Conservation (phyloP, 2,329 filamentous ascomycete species). For the Nemania sp. region DNA sequence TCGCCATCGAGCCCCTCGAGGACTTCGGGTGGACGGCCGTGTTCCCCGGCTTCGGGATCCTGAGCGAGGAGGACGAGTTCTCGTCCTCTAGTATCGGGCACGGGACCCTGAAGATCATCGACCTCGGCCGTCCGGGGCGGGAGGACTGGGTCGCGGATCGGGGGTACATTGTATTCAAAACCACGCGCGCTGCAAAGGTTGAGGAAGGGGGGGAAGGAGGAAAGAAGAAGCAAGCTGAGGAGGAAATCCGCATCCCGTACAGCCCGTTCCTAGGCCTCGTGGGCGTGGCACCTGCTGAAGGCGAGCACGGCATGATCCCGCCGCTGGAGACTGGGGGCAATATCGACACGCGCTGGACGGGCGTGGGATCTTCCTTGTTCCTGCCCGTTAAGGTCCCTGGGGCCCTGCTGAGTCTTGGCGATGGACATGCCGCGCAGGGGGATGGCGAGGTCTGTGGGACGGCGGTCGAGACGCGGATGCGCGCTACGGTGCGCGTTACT, state of each 20-base stretch:
- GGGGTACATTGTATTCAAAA: constrained; percentile 57
- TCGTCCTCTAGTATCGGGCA: constrained; percentile 29
- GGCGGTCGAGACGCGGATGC: constrained; percentile 67
- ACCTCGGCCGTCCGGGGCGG: constrained; percentile 62
- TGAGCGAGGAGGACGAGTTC: constrained; percentile 44
- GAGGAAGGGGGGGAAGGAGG: not conserved
- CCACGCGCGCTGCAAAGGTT: not conserved
- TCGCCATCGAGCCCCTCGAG: constrained; percentile 56
- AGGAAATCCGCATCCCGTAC: constrained; percentile 61
- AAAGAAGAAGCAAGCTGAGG: too few relatives aligned
- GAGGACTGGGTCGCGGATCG: constrained; percentile 52
- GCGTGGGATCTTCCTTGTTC: constrained; percentile 60
- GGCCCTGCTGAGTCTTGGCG: constrained; percentile 65
- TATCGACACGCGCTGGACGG: constrained; percentile 64
- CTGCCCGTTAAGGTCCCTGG: constrained; percentile 54
- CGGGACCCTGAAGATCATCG: constrained; percentile 54
- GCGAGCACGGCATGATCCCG: constrained; percentile 62
- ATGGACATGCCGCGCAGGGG: constrained; percentile 56
- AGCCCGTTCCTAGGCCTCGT: constrained; percentile 65
- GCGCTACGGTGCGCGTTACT: constrained; percentile 61
- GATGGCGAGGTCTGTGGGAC: constrained; percentile 62
- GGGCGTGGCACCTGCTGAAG: constrained; percentile 61
- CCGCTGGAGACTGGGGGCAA: constrained; percentile 66
- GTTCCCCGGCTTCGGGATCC: constrained; percentile 62
- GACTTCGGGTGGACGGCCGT: constrained; percentile 67